A percentile compares a stretch with the other conserved stretches of the same genome.
phyloP scores from a whole-genome alignment of 148 eudicot genomes.

The Rhododendron ferrugineum region DNA sequence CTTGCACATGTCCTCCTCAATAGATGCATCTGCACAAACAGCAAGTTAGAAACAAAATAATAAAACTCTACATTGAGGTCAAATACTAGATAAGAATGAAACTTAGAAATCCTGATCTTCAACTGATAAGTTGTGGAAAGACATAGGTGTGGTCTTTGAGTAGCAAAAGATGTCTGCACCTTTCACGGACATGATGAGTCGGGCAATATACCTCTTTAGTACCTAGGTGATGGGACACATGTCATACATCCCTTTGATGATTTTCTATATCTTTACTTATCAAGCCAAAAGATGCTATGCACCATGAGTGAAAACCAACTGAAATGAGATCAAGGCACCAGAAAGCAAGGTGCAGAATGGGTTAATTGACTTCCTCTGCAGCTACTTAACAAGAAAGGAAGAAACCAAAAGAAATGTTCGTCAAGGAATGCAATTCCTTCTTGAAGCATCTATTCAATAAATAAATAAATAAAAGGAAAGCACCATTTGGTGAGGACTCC shows the following conservation, averaged over 20 bases:
- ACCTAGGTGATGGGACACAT: neutral
- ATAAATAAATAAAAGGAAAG: too few relatives aligned
- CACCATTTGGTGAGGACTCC: too few relatives aligned
- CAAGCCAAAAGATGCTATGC: neutral
- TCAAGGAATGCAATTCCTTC: neutral
- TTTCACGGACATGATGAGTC: neutral
- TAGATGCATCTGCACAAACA: constrained; percentile 9
- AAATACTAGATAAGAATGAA: neutral
- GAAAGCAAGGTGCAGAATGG: neutral
- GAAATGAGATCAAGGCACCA: neutral
- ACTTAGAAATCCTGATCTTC: neutral
- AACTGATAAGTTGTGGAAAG: neutral
- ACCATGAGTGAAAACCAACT: neutral
- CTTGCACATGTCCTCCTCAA: neutral
- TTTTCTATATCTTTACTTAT: neutral
- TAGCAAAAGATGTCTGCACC: neutral
- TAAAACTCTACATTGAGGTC: neutral
- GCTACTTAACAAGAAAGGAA: neutral
- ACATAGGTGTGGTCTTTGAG: neutral
- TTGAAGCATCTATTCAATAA: neutral
- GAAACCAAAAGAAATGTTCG: neutral
- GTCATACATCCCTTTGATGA: neutral
- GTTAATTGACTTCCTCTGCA: neutral
- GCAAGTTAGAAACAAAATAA: neutral
- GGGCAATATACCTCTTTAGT: neutral